Evolutionary conservation across 805 yeast genomes (phyloP), one percentile per base, ranked within the genome.

Genomic region (Wickerhamomyces bovis): DNA sequence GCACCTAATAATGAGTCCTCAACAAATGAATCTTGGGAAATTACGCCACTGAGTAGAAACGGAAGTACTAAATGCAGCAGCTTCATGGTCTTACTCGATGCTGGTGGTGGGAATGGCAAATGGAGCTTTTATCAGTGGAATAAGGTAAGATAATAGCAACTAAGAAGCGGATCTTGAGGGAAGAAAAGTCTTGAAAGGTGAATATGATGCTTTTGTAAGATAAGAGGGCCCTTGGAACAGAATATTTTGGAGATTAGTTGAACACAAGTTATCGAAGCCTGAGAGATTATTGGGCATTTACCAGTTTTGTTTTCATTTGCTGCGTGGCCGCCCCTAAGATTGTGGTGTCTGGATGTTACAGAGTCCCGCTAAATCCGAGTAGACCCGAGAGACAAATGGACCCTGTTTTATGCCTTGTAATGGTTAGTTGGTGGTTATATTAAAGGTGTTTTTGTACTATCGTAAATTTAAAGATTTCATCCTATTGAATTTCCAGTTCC

Each of bases 401-500:
- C n/a, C 13, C 2, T 12, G 31, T 28, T 13, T 28, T 4, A 13
- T 11, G n/a, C 4, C 31, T 28, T 28, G 7, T 3, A 28, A 28
- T 4, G 31, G 4, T n/a, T 13, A 28, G 6, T 28, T 28, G 7
- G n/a, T 3, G n/a, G 31, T 28, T 7, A 28, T 28, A 28, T n/a
- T n/a, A 13, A 28, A 4, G 4, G 12, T 25, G 28, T 25, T 9
- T 3, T 11, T 10, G 10, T 11, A 3, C 4, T 25, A 7, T 25
- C 12, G 28, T 25, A 28, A n/a, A 3, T 4, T 28, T 28, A 2
- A 13, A 13, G n/a, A 7, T 28, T 28, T 28, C n/a, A 6, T 28
- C 11, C n/a, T 13, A 28, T 28, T 7, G 8, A 18, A 16, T 33
- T 6, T 16, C n/a, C 1, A 45, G 44, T 18, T 58, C 62, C 12